Evolutionary conservation across 371 early-diverging fungal genomes (phyloP).

Genomic region (Lichtheimia ramosa): DNA sequence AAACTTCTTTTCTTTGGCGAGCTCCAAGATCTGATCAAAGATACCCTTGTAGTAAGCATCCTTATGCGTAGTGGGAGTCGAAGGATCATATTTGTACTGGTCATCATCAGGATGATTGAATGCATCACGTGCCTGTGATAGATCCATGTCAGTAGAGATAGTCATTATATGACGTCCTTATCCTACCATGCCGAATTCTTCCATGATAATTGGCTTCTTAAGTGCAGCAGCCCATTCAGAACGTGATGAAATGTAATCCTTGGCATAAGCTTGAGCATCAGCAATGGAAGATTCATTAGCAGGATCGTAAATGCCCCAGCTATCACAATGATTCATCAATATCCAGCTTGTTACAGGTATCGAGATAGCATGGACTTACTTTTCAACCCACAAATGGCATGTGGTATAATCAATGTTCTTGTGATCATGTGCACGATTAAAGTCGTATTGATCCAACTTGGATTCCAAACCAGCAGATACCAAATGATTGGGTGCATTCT

Average conservation of each 20-base stretch:
- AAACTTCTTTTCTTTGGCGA: conserved; percentile 19
- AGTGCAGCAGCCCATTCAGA: conserved; percentile 41
- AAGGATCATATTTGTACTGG: conserved; percentile 38
- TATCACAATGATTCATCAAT: conserved; percentile 4
- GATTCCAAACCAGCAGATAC: conserved; percentile 57
- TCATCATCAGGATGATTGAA: conserved; percentile 28
- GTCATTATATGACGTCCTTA: neutral
- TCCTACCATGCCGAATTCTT: conserved; percentile 55
- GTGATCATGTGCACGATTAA: conserved; percentile 44
- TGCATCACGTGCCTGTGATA: conserved; percentile 41
- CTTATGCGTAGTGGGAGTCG: conserved; percentile 45
- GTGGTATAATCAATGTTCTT: conserved; percentile 52
- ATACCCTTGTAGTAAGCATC: conserved; percentile 47
- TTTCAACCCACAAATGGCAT: conserved; percentile 62
- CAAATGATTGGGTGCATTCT: conserved; percentile 47
- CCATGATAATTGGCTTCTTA: conserved; percentile 53
- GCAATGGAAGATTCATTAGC: conserved; percentile 5
- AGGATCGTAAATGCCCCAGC: conserved; percentile 52
- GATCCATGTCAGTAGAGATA: neutral
- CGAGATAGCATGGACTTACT: conserved; percentile 24
- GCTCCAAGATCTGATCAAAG: conserved; percentile 30
- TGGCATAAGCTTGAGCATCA: conserved; percentile 30
- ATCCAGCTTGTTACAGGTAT: neutral
- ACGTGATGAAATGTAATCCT: conserved; percentile 24
- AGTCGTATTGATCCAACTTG: conserved; percentile 46